Evolutionary conservation across 805 yeast species (phyloP), one percentile per base, ranked within the genome.

Genomic region (Candida ipomoeae): DNA sequence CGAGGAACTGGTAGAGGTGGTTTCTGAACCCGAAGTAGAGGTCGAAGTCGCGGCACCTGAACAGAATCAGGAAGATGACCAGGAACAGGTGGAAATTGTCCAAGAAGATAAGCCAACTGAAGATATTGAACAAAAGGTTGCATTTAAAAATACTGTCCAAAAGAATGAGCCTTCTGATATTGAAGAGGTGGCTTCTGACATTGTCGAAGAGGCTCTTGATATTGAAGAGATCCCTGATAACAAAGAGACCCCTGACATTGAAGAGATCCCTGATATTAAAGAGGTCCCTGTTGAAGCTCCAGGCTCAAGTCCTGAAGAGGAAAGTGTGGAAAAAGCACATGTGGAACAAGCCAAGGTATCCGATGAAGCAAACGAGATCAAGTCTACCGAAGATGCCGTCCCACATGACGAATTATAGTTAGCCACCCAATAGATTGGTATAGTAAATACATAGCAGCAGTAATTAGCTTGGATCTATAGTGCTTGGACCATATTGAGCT

Each of bases 331-430:
- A 6, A n/a, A 15, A 15, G 17, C 29, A 10, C 29, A 26, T 26
- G 29, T 26, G 29, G 29, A 26, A 26, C 29, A 26, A 26, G 11
- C 29, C 29, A 26, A 26, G 29, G 29, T 26, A 26, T 21, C 18
- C 8, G 14, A 11, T 29, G 33, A 15, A 15, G 29, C 41, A 6
- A 26, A 26, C 15, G n/a, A 26, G 10, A n/a, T 10, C n/a, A 15
- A n/a, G 15, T 8, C 43, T 5, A 15, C 38, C 11, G 33, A 8
- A 5, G 45, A 10, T 33, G 20, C 18, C n/a, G 38, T 20, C 38
- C 21, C 38, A 5, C 45, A 42, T 17, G 45, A 42, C 31, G 45
- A 42, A 18, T 20, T 42, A 42, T 42, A 42, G 38, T 32, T 20
- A 42, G 38, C 23, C 31, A 11, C 10, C 20, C 13, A 17, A 41